Base-by-base conservation (phyloP, 306 rosid genomes). In the Chamaecrista fasciculata region DNA sequence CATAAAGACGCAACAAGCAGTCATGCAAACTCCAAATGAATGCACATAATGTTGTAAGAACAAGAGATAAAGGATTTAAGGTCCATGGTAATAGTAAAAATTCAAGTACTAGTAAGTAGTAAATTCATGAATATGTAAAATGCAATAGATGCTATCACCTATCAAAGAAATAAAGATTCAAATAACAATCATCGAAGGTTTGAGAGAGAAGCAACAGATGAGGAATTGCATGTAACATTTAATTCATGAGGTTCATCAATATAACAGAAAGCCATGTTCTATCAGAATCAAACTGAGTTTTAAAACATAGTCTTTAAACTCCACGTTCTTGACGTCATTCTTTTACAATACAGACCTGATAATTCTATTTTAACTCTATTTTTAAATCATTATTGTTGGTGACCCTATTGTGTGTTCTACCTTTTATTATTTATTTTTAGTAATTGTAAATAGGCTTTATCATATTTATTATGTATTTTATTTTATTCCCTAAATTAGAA, bases 21-120 rank as follows among this genome's bases (percentile, higher is more conserved):
- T 48, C 57, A 63, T n/a, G n/a, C n/a, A n/a, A n/a, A n/a, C n/a
- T 47, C 58, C 46, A 69, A 52, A 57, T 18, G n/a, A 62, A 52
- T 60, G 25, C 29, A 73, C 52, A 52, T 43, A 51, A 43, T 24
- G 42, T 39, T 15, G 70, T 29, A 66, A 50, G 44, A 39, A 34
- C 21, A 40, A 34, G 11, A 23, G 59, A 14, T 19, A 1, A 34
- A 37, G 19, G 24, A 42, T n/a, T 1, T 44, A 62, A 69, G 26
- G 60, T 42, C 23, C 36, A 64, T 52, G 15, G 7, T 8, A 8
- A 43, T 15, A 23, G 43, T 20, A 62, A 11, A 43, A 11, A 18
- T 25, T 55, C 63, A 58, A n/a, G 28, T 21, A 29, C 23, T 51
- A 8, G 36, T 44, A 61, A 61, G 14, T 5, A 8, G 44, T 39